Evolutionary conservation across 805 yeast genomes (phyloP), one percentile per base, ranked within the genome.

Genomic region (Yarrowia sp.): DNA sequence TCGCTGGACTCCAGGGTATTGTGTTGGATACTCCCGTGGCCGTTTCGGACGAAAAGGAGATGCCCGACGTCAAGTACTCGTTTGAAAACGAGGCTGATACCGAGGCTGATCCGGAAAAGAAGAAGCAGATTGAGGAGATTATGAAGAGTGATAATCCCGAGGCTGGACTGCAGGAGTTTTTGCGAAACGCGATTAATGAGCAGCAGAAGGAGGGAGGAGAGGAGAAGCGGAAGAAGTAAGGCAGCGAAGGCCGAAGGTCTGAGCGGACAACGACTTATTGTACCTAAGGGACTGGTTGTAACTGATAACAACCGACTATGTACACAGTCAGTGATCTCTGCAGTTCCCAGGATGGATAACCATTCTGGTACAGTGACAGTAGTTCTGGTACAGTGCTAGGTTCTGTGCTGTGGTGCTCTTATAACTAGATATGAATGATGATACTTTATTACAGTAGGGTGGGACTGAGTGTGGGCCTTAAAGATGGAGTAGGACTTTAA

Each of bases 71-170:
- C 43, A 67, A 66, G 40, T 71, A 72, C 46, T 59, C 70, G 26
- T 69, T 68, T 41, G 71, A 69, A 61, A 68, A 68, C 11, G 69
- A 66, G 68, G 75, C 66, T 68, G 80, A 77, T 22, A 78, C 78
- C 11, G 85, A 80, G 33, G 79, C 82, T 19, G 79, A 79, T 61
- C 79, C 80, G 33, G 87, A 81, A 62, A 84, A 88, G 70, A 81
- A 95, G 68, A 78, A 79, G 69, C 79, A 82, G 71, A 78, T 93
- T 24, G 89, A 88, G 71, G 83, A 81, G 41, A 90, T 93, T 24
- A 82, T 92, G 67, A 81, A 85, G 67, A 86, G 96, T 65, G 96
- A 87, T 4, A 87, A 90, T 71, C 90, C 93, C 3, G 96, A 92
- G 73, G 90, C 85, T 67, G 88, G 85, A 30, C 78, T 92, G 49